Base-by-base conservation (phyloP, 2,329 filamentous ascomycete genomes). In the Phialocephala subalpina region DNA sequence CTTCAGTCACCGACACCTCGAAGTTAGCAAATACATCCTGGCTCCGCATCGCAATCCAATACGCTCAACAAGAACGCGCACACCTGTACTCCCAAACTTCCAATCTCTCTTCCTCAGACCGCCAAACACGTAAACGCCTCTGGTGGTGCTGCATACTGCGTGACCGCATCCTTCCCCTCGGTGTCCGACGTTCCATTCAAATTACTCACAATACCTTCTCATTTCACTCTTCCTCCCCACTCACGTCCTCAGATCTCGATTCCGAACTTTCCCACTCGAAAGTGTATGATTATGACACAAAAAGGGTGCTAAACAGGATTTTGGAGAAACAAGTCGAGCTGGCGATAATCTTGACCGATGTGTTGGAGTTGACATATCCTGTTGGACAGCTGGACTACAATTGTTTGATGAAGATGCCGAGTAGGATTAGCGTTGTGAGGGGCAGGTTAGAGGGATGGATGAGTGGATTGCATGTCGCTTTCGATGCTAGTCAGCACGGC, bases 101-200 rank as follows among this genome's bases (percentile, higher is more conserved):
- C 5, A 76, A 77, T 0, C 68, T 77, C 11, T 75, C 79, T 53
- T 69, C 76, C 11, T 77, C 78, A 67, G 79, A 80, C 66, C 76
- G 80, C 62, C 78, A 79, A 66, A 75, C 78, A 8, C 78, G 82
- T 36, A 86, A 85, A 73, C 77, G 83, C 1, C 73, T 87, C 8
- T 86, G 84, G 84, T 86, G 84, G 84, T 63, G 82, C 64, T 85
- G 84, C 65, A 77, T 86, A 47, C 77, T 86, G 5, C 81, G 84
- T 12, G 84, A 86, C 71, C 79, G 83, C 45, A 82, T 83, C 20
- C 69, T 86, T 29, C 79, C 80, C 3, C 77, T 87, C 9, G 81
- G 83, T 3, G 78, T 86, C 66, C 79, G 84, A n/a, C 79, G 83
- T 12, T 79, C 80, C 47, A 78, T 84, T n/a, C 83, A 85, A 66